phyloP scores from a whole-genome alignment of 2,329 filamentous ascomycete genomes.

The Cladophialophora carrionii region DNA sequence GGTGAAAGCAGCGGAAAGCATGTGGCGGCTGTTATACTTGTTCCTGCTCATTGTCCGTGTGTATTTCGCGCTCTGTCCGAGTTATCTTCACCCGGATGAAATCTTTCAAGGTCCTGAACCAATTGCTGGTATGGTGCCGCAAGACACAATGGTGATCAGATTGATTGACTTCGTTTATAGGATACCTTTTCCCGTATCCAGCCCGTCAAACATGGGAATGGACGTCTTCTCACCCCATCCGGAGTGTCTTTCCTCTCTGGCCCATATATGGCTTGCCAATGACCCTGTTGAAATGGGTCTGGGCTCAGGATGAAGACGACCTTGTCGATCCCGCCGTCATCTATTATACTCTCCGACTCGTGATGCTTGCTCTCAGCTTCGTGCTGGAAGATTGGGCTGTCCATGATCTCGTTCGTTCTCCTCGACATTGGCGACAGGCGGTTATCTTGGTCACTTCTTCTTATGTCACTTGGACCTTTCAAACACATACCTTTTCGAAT shows the following conservation, averaged over 20 bases:
- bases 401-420: constrained; percentile 81
- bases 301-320: constrained; percentile 81
- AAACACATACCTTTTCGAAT: constrained; percentile 98
- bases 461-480: constrained; percentile 98
- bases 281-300: constrained; percentile 88
- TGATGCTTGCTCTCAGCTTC: constrained; percentile 96
- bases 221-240: constrained; percentile 81
- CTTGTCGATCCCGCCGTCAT: constrained; percentile 81
- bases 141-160: background rate
- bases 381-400: constrained; percentile 98
- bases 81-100: constrained; percentile 97
- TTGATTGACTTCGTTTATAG: constrained; percentile 52
- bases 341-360: constrained; percentile 82
- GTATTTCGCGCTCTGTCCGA: constrained; percentile 91
- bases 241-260: constrained; percentile 96
- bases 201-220: constrained; percentile 95
- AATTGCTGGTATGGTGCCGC: constrained; percentile 74
- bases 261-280: constrained; percentile 92
- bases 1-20: constrained; percentile 47
- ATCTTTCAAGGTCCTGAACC: constrained; percentile 98
- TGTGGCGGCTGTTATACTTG: constrained; percentile 92
- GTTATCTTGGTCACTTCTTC: constrained; percentile 88
- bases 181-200: constrained; percentile 89
- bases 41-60: constrained; percentile 82
- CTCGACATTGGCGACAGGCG: constrained; percentile 70